Conservation (phyloP, 2,329 filamentous ascomycete genomes). For the Rugonectria rugulosa region DNA sequence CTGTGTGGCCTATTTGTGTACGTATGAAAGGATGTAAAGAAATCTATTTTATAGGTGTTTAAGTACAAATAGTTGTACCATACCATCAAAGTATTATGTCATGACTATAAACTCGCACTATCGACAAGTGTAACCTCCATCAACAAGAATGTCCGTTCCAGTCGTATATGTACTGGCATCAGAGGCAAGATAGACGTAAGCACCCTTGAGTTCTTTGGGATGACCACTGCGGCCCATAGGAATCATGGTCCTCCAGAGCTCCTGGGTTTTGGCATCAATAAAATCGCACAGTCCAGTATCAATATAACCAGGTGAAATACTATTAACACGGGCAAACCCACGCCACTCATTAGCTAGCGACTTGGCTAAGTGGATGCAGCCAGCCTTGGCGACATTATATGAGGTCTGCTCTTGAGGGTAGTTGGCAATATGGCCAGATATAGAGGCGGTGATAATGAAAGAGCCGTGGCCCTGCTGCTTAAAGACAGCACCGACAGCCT, state of each 20-base stretch:
- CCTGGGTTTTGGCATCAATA: conserved; percentile 16
- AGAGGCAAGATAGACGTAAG: conserved; percentile 61
- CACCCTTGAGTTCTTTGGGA: conserved; percentile 70
- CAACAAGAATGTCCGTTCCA: conserved; percentile 57
- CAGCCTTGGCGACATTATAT: conserved; percentile 64
- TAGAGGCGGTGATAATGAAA: conserved; percentile 59
- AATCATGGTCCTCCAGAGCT: conserved; percentile 50
- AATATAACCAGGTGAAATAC: conserved; percentile 57
- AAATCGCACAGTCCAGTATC: conserved; percentile 59
- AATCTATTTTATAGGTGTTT: too few relatives aligned
- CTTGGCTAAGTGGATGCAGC: conserved; percentile 61
- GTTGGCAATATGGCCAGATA: conserved; percentile 58
- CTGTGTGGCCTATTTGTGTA: too few relatives aligned
- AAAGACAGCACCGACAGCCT: conserved; percentile 53
- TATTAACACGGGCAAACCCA: conserved; percentile 63
- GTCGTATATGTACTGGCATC: conserved; percentile 60
- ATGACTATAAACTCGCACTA: too few relatives aligned
- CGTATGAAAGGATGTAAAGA: too few relatives aligned
- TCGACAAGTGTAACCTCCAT: conserved; percentile 44
- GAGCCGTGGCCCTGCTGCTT: conserved; percentile 52
- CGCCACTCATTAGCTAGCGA: conserved; percentile 62
- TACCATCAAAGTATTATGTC: too few relatives aligned
- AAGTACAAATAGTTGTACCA: too few relatives aligned
- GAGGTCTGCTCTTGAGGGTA: conserved; percentile 60
- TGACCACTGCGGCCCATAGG: conserved; percentile 64